Evolutionary conservation across 179 eudicot species (phyloP), one percentile per base, ranked within the genome.

Genomic region (Sideroxylon spinosum): DNA sequence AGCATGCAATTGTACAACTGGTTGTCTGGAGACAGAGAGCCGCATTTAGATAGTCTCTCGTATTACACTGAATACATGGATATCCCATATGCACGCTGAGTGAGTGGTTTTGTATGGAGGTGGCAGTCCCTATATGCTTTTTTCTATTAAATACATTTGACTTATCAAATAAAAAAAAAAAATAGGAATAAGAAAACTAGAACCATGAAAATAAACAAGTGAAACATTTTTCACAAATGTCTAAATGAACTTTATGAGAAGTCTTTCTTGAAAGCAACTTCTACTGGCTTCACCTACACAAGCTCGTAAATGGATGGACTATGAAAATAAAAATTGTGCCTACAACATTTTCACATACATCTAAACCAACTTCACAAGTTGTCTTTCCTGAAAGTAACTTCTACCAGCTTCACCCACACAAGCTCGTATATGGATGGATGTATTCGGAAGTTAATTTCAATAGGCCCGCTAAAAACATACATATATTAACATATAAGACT

Each of bases 361-460:
- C 61, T 56, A 17, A 56, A 56, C 20, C 61, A 56, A 56, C n/a
- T 56, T 56, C n/a, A 19, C 49, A 57, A 69, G 49, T n/a, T 23
- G 17, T 69, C 17, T 20, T 20, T 48, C 28, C 20, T 48, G 32
- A 71, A 71, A 71, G 37, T 13, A 9, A 71, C 46, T 50, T 25
- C 44, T 13, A 50, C 75, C 23, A 4, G 17, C 67, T 23, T 63
- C 67, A 63, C 13, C 29, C 4, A 63, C 6, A 63, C 16, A 12
- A 63, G 67, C 16, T 63, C 9, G 14, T 22, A 63, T 23, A 9
- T 3, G 32, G 10, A 63, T 20, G 12, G 32, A 63, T 63, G 25
- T 17, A 23, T 63, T 4, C 11, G 12, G 75, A 71, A 71, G 62
- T 53, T n/a, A 7, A 12, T 53, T 70, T 71, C 60, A 71, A 71